A percentile compares a stretch with the other conserved stretches of the same genome.
phyloP scores from a whole-genome alignment of 164 flowering plant genomes.

The Kalanchoe fedtschenkoi region DNA sequence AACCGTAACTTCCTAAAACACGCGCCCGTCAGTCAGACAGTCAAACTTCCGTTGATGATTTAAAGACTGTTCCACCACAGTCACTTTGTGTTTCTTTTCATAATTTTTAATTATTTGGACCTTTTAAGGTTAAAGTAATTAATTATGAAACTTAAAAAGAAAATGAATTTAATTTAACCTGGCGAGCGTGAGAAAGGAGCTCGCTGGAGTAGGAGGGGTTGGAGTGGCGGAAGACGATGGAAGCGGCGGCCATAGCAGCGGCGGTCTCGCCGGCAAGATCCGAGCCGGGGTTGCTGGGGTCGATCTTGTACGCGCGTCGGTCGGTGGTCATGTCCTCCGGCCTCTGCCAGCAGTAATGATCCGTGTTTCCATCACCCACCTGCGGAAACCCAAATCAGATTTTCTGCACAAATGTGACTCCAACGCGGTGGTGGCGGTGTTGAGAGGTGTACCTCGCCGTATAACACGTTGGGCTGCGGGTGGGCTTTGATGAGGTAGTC shows the following conservation, averaged over 20 bases:
- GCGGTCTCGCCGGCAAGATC: slow-evolving; percentile 95
- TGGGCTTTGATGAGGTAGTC: slow-evolving; percentile 78
- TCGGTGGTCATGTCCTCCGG: slow-evolving; percentile 94
- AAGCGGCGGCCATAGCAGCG: slow-evolving; percentile 92
- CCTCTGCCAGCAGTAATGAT: slow-evolving; percentile 89
- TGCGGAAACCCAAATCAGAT: slow-evolving; percentile 27
- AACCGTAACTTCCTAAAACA: background rate
- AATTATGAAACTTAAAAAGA: background rate
- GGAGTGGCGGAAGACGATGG: slow-evolving; percentile 59
- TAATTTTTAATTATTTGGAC: no score
- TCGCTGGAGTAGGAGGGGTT: slow-evolving; percentile 52
- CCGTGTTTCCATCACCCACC: slow-evolving; percentile 68
- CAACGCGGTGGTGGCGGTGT: background rate
- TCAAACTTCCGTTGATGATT: background rate
- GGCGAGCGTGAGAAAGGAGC: slow-evolving; percentile 63
- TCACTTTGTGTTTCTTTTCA: no score
- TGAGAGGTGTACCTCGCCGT: slow-evolving; percentile 65
- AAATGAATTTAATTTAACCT: slow-evolving; percentile 28
- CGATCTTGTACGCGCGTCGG: slow-evolving; percentile 59
- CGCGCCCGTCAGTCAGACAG: background rate
- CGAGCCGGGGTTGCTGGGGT: slow-evolving; percentile 60
- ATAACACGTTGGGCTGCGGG: slow-evolving; percentile 69
- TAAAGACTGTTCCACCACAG: background rate
- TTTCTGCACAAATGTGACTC: background rate
- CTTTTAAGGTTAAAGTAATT: no score